A percentile compares a stretch with the other conserved stretches of the same genome.
Conservation (phyloP, 202 grass and related monocot genomes). For the Schoenoplectus triqueter region DNA sequence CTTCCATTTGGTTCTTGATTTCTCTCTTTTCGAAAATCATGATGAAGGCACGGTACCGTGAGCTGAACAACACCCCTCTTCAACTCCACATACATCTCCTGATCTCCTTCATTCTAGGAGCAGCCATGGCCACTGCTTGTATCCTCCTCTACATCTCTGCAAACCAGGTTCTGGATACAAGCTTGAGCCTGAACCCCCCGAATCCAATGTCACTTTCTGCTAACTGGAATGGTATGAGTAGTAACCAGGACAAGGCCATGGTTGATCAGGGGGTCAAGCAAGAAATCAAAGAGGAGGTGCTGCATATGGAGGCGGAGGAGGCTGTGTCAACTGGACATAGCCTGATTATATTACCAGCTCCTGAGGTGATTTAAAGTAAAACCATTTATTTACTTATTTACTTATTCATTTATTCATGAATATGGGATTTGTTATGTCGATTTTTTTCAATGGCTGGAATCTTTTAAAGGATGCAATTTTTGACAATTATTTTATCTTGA, state of each 20-base stretch:
- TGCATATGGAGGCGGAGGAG: constrained; percentile 8
- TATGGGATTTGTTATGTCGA: neutral
- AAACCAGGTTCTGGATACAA: constrained; percentile 27
- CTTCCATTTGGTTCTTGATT: neutral
- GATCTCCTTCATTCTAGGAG: constrained; percentile 71
- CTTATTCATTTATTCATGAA: neutral
- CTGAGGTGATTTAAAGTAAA: constrained; percentile 28
- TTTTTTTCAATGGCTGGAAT: neutral
- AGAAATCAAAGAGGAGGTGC: constrained; percentile 26
- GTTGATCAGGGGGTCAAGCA: neutral
- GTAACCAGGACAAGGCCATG: neutral
- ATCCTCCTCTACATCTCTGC: constrained; percentile 79
- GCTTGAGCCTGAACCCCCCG: neutral
- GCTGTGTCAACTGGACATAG: neutral
- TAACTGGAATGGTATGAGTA: constrained; percentile 30
- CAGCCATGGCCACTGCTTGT: constrained; percentile 77
- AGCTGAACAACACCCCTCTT: constrained; percentile 44
- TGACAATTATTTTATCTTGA: neutral
- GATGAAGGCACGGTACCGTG: constrained; percentile 42
- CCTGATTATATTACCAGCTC: neutral
- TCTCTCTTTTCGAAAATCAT: neutral
- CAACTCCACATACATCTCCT: constrained; percentile 45
- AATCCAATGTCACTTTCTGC: neutral
- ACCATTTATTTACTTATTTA: neutral
- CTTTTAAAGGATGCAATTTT: neutral